These are phyloP conservation scores for Chlorella sp. DNA, from an alignment of 139 green algal species.

Conservation along the genomic window DNA sequence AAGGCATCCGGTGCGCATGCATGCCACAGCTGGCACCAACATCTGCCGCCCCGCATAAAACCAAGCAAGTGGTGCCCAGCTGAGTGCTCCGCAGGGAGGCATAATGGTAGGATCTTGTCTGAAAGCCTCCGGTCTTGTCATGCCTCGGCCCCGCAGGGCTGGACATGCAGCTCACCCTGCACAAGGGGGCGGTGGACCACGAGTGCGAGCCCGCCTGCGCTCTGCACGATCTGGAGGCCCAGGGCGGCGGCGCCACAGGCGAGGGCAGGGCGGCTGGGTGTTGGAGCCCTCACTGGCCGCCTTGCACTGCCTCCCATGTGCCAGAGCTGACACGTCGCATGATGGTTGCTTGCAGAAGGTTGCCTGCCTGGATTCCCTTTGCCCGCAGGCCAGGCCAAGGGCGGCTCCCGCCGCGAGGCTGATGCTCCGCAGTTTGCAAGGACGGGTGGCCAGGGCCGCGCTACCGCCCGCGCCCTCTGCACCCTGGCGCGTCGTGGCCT, in stretches of 20 bases:
- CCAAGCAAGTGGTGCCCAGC: no score
- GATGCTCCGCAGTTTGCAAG: slow-evolving; percentile 31
- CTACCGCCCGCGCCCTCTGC: slow-evolving; percentile 1
- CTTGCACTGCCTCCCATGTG: no score
- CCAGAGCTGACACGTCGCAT: no score
- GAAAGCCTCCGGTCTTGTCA: no score
- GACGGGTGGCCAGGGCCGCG: background rate
- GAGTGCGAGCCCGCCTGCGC: slow-evolving; percentile 37
- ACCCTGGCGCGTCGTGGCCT: background rate
- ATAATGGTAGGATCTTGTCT: no score
- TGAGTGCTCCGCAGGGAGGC: no score
- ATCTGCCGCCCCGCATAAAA: no score
- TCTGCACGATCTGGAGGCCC: slow-evolving; percentile 27
- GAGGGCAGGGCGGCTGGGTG: no score
- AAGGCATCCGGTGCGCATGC: slow-evolving; percentile 15
- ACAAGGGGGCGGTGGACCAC: slow-evolving; percentile 39
- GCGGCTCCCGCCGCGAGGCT: background rate
- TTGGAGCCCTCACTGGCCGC: no score
- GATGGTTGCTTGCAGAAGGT: no score
- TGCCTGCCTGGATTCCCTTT: background rate
- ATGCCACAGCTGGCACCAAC: no score
- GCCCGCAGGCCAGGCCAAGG: slow-evolving; percentile 25
- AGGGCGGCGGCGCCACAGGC: slow-evolving; percentile 7
- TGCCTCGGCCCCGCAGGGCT: slow-evolving; percentile 24
- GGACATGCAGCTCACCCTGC: slow-evolving; percentile 34